These are phyloP conservation scores for Ulvella scutata DNA, from an alignment of 139 green algal genomes.

Conservation along the genomic window DNA sequence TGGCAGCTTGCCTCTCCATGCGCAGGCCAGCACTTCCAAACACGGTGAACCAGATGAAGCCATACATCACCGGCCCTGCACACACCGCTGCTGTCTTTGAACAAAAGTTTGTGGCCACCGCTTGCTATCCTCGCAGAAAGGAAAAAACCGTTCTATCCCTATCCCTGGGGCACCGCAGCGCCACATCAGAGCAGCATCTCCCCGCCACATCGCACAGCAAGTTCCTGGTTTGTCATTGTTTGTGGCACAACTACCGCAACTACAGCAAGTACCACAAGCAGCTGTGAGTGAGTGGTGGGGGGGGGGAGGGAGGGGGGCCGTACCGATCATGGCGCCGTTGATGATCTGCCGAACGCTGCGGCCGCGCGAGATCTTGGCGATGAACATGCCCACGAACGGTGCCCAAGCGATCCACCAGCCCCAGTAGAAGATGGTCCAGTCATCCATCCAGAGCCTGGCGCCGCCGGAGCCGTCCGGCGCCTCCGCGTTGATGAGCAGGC, in stretches of 20 bases:
- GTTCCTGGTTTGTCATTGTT: too few relatives aligned
- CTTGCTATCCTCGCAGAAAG: too few relatives aligned
- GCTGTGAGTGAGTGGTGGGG: too few relatives aligned
- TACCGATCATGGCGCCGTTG: background rate
- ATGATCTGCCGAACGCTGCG: constrained; percentile 14
- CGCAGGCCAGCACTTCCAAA: constrained; percentile 14
- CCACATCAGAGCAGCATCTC: too few relatives aligned
- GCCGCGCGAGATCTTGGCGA: constrained; percentile 17
- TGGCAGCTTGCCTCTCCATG: constrained; percentile 13
- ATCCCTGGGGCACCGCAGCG: too few relatives aligned
- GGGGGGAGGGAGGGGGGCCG: background rate
- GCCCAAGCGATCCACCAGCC: constrained; percentile 22
- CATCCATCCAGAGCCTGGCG: constrained; percentile 3
- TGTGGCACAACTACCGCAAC: too few relatives aligned
- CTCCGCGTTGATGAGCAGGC: background rate
- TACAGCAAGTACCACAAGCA: background rate
- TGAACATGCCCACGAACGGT: constrained; percentile 25
- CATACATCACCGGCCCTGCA: constrained; percentile 8
- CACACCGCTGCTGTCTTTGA: background rate
- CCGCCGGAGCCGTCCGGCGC: background rate
- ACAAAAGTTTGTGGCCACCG: background rate
- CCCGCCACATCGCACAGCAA: too few relatives aligned
- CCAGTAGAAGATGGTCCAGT: constrained; percentile 26
- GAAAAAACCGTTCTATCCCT: too few relatives aligned
- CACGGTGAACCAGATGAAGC: constrained; percentile 13